Base-by-base conservation (phyloP, 306 rosid species). In the Gillenia trifoliata region DNA sequence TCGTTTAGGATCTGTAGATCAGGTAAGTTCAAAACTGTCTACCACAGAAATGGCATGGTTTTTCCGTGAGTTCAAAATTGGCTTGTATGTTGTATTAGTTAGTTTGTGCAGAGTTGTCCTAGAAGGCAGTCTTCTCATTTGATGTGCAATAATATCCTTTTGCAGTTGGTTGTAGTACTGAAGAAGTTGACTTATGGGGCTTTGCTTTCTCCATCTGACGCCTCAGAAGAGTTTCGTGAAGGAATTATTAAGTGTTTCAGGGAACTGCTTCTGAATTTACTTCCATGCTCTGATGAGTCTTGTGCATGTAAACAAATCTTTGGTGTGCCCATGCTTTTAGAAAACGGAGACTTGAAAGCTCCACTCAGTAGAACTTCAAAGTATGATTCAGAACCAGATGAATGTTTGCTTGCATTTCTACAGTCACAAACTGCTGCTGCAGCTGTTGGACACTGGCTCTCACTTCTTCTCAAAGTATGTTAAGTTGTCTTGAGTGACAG, bases 161-260 rank as follows among this genome's bases (percentile, higher is more conserved):
- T 68, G 80, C 96, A 90, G 97, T 88, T 94, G 98, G 95, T 91
- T 86, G 91, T 91, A 56, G 86, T 94, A 7, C 82, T 94, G 78
- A 94, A 94, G 78, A 94, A 91, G 85, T 91, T 94, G 78, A 94
- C 98, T 15, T 85, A 83, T 29, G 97, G 96, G 74, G 98, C 97
- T 55, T 71, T 94, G 83, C 85, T 94, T 68, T 83, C 96, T 72
- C 96, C 97, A 26, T 81, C 85, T 2, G 95, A 94, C 70, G 98
- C 98, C 54, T 94, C 98, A 52, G 98, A 94, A 84, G 98, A 94
- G 89, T 90, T 94, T 57, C 97, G 97, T 63, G 98, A 83, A 88
- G 97, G 98, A 85, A 82, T 90, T 82, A 59, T 94, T 25, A 83
- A 86, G 84, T 94, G 97, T 83, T 85, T 87, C 73, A 88, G 75